These are phyloP conservation scores for Acacia melanoxylon DNA, from an alignment of 306 rosid species.

Conservation along the genomic window DNA sequence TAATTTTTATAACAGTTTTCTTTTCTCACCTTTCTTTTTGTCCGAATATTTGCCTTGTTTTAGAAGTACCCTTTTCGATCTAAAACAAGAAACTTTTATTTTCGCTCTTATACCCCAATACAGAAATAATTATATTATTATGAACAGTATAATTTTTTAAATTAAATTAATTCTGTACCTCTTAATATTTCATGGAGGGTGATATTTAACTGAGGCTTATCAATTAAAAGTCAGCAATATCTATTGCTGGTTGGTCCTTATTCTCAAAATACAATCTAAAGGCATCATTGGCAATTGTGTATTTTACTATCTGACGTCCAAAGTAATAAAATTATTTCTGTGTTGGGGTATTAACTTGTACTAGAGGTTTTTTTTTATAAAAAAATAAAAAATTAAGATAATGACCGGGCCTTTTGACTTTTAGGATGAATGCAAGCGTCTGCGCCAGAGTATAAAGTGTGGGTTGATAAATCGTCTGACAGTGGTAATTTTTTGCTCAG, in stretches of 20 bases:
- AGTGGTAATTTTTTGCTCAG: conserved; percentile 64
- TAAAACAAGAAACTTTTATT: not conserved
- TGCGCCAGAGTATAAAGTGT: conserved; percentile 97
- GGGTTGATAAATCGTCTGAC: conserved; percentile 86
- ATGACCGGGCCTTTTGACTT: conserved; percentile 21
- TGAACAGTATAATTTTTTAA: not conserved
- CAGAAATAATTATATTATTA: too few relatives aligned
- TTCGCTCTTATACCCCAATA: not conserved
- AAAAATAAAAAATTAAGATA: not conserved
- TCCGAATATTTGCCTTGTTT: not conserved
- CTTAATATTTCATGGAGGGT: conserved; percentile 23
- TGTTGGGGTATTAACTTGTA: conserved; percentile 7
- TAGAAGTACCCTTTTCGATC: not conserved
- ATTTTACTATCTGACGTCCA: conserved; percentile 17
- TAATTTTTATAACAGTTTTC: not conserved
- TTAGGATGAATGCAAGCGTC: conserved; percentile 98
- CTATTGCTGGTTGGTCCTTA: conserved; percentile 6
- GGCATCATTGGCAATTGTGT: not conserved
- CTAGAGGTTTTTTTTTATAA: not conserved
- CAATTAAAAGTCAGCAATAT: not conserved
- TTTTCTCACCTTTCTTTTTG: not conserved
- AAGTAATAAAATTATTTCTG: conserved; percentile 4
- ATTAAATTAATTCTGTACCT: not conserved
- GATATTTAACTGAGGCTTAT: not conserved
- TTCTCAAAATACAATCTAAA: not conserved